Conservation (phyloP, 768 basidiomycete genomes). For the Asterophora lycoperdoides region DNA sequence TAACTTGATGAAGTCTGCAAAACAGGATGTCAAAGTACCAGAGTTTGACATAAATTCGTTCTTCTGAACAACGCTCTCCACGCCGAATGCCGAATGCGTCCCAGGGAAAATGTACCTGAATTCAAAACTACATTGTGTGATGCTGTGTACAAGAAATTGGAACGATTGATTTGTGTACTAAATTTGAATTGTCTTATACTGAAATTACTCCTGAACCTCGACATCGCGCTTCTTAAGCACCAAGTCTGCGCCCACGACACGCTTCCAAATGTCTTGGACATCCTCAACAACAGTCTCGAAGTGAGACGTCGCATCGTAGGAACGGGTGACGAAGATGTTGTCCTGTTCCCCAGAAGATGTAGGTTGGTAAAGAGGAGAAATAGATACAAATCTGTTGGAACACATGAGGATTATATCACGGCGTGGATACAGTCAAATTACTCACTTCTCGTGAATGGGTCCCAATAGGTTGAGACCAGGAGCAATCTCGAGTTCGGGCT, state of each 20-base stretch:
- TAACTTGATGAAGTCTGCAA: constrained; percentile 85
- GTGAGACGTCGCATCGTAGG: constrained; percentile 98
- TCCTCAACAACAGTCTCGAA: constrained; percentile 99
- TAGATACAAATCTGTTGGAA: constrained; percentile 73
- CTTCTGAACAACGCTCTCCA: constrained; percentile 22
- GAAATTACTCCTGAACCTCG: constrained; percentile 48
- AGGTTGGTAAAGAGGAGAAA: constrained; percentile 85
- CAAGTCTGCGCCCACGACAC: constrained; percentile 72
- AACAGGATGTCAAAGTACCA: constrained; percentile 78
- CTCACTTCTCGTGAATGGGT: constrained; percentile 89
- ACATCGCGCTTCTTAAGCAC: constrained; percentile 86
- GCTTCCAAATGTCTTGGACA: constrained; percentile 93
- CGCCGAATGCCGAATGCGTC: not conserved
- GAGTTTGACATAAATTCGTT: constrained; percentile 89
- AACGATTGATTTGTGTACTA: not conserved
- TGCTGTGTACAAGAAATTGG: constrained; percentile 6
- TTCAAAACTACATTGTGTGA: constrained; percentile 13
- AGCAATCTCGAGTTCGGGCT: constrained; percentile 87
- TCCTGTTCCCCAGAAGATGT: constrained; percentile 77
- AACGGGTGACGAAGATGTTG: constrained; percentile 95
- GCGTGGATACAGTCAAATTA: constrained; percentile 6
- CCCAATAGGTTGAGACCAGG: constrained; percentile 92
- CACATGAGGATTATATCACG: constrained; percentile 7
- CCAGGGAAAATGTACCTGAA: not conserved
- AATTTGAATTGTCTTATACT: constrained; percentile 1